Evolutionary conservation across 2,329 filamentous ascomycete genomes (phyloP).

Genomic region (Aureobasidium lini): DNA sequence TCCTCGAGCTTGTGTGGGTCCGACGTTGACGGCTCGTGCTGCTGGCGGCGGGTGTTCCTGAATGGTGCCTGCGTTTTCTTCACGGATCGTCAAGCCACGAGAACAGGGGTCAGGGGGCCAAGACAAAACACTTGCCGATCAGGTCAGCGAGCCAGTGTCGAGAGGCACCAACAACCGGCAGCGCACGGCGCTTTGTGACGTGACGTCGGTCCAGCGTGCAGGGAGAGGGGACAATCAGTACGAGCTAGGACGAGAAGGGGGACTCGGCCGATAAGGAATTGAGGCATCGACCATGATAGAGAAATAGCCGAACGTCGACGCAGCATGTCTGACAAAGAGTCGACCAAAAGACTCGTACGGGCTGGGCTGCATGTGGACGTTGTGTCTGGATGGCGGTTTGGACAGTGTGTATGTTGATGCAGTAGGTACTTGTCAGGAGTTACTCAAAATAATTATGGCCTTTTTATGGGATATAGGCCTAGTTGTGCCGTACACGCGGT

Average conservation of each 20-base stretch:
- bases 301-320: slow-evolving; percentile 5
- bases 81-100: slow-evolving; percentile 11
- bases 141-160: slow-evolving; percentile 6
- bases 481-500: background rate
- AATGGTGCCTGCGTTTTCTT: slow-evolving; percentile 2
- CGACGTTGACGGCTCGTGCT: slow-evolving; percentile 12
- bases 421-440: background rate
- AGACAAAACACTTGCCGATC: slow-evolving; percentile 11
- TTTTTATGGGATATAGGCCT: background rate
- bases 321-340: slow-evolving; percentile 3
- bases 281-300: background rate
- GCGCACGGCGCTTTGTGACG: background rate
- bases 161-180: background rate
- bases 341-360: background rate
- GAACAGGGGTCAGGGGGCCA: slow-evolving; percentile 14
- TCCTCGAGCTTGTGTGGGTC: slow-evolving; percentile 14
- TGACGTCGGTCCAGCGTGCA: slow-evolving; percentile 1
- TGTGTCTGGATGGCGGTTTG: background rate
- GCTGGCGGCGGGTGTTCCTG: slow-evolving; percentile 14
- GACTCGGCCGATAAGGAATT: slow-evolving; percentile 6
- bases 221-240: background rate
- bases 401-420: background rate
- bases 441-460: background rate
- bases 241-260: background rate
- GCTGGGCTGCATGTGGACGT: background rate